Evolutionary conservation across 352 stramenopile species (phyloP).

Genomic region (Phytophthora vignae): DNA sequence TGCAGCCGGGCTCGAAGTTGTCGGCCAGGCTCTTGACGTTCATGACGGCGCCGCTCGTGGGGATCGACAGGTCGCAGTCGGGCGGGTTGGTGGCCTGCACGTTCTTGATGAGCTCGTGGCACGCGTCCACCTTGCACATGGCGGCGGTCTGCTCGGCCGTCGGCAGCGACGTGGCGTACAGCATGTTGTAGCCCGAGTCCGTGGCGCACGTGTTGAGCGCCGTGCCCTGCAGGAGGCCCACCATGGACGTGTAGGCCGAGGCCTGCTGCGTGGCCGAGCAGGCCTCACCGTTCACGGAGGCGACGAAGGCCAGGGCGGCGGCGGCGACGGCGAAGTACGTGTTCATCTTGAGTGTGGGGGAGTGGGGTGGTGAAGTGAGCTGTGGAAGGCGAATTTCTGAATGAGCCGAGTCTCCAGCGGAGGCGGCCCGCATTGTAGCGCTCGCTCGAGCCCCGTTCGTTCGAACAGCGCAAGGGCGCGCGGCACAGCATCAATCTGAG

Average conservation of each 20-base stretch:
- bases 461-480: constrained; percentile 18
- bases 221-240: constrained; percentile 19
- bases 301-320: constrained; percentile 35
- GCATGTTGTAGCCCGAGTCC: constrained; percentile 47
- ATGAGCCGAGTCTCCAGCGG: constrained; percentile 18
- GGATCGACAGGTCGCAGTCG: constrained; percentile 50
- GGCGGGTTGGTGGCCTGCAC: constrained; percentile 39
- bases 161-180: constrained; percentile 38
- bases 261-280: constrained; percentile 31
- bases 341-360: constrained; percentile 34
- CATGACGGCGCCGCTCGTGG: constrained; percentile 44
- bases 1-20: constrained; percentile 40
- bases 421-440: not conserved
- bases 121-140: constrained; percentile 47
- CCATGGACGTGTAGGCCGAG: constrained; percentile 36
- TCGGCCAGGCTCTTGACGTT: constrained; percentile 48
- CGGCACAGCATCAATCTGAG: too few species aligned
- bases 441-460: too few species aligned
- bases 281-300: constrained; percentile 36
- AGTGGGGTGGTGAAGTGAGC: constrained; percentile 3
- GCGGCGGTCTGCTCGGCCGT: constrained; percentile 40
- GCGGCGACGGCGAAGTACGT: constrained; percentile 38
- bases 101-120: constrained; percentile 44
- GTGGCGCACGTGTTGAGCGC: constrained; percentile 30
- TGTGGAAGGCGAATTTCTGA: constrained; percentile 39